Base-by-base conservation (phyloP, 2,329 filamentous ascomycete species). In the Neonectria magnoliae region DNA sequence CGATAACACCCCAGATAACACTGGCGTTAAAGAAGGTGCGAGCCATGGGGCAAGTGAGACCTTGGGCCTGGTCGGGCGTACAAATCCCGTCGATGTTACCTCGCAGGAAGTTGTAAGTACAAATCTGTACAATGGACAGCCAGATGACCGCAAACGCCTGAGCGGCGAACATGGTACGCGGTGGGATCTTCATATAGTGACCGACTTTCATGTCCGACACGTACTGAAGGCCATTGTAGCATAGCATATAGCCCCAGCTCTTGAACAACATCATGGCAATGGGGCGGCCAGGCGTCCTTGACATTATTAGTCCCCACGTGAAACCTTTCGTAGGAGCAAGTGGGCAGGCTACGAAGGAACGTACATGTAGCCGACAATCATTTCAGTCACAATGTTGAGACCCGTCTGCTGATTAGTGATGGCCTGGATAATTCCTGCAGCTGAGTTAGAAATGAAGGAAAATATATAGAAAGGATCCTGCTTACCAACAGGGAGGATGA, bases 251-350 rank as follows among this genome's bases (percentile, higher is more conserved):
- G 54, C 89, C 88, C 72, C 90, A 92, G 66, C 89, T 91, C 78
- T 92, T 92, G 82, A 93, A 92, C 80, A 92, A 85, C 90, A 93
- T 93, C 85, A 92, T 90, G 55, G 90, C 89, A 64, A 93, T 82
- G 2, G 91, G 90, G 3, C 85, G 84, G 18, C 91, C 91, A 0
- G 90, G 90, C 51, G 90, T 85, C 56, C 56, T 58, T n/a, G 4
- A 11, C 8, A 8, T 36, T 1, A 7, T 57, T 22, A 42, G n/a
- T 42, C 36, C 10, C 11, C 36, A 8, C 50, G 44, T 10, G 27
- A 27, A 16, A 5, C 8, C 16, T 10, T 36, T 29, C 5, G 10
- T 16, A 1, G 38, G 6, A 41, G n/a, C n/a, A n/a, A n/a, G 36
- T 6, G 8, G 25, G 2, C 2, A 41, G 7, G 16, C 5, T 5